Evolutionary conservation across 1,139 yeast genomes (phyloP).

Genomic region (Yamadazyma taylorii): DNA sequence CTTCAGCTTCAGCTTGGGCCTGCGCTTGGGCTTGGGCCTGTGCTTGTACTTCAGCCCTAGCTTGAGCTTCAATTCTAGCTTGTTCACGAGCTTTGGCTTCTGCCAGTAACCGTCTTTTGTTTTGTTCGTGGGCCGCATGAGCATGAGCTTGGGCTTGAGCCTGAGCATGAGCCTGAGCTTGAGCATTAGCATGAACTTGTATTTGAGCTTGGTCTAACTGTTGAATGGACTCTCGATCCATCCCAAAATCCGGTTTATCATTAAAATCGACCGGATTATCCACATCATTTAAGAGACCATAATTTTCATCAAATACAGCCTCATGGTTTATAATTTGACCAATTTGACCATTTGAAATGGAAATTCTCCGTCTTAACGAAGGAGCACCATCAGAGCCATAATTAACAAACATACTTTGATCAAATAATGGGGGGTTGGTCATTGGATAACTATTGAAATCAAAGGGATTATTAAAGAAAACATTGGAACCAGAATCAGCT

Average conservation of each 20-base stretch:
- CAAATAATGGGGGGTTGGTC: slow-evolving; percentile 67
- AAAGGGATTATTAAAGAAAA: slow-evolving; percentile 33
- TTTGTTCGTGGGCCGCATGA: slow-evolving; percentile 5
- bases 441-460: slow-evolving; percentile 54
- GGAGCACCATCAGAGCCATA: slow-evolving; percentile 42
- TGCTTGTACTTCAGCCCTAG: slow-evolving; percentile 1
- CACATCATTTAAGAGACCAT: slow-evolving; percentile 12
- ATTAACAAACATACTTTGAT: slow-evolving; percentile 49
- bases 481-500: neutral
- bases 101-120: too few relatives aligned
- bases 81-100: slow-evolving; percentile 9
- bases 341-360: slow-evolving; percentile 79
- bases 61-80: neutral
- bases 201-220: slow-evolving; percentile 1
- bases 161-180: slow-evolving; percentile 17
- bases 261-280: slow-evolving; percentile 11
- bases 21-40: slow-evolving; percentile 5
- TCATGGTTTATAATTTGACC: slow-evolving; percentile 61
- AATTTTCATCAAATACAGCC: slow-evolving; percentile 34
- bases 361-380: slow-evolving; percentile 58
- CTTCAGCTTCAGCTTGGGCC: slow-evolving; percentile 1
- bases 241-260: neutral
- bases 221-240: slow-evolving; percentile 17
- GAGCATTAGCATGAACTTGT: slow-evolving; percentile 7
- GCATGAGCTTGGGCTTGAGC: slow-evolving; percentile 14